A percentile compares a stretch with the other conserved stretches of the same genome.
Evolutionary conservation across 192 early-diverging fungal genomes (phyloP).

Genomic region (Linnemannia hyalina): DNA sequence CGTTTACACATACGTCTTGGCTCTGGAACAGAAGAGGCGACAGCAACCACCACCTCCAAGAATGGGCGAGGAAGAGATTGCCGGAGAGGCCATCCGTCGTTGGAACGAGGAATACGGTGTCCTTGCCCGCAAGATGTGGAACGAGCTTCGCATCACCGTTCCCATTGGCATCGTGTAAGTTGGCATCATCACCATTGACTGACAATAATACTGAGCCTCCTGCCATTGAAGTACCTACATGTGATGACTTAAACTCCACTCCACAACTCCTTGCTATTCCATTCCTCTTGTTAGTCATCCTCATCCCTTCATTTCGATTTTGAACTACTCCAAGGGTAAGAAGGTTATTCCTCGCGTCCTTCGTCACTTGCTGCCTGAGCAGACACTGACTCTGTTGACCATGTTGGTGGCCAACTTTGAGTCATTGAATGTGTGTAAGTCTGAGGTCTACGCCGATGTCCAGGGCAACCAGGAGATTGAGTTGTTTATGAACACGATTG

Average conservation of each 20-base stretch:
- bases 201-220: not conserved
- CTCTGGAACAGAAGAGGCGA: slow-evolving; percentile 87
- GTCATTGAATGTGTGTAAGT: slow-evolving; percentile 75
- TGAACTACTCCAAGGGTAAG: slow-evolving; percentile 92
- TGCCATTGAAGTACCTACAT: not conserved
- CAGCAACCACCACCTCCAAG: slow-evolving; percentile 69
- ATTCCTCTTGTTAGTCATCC: slow-evolving; percentile 58
- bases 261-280: not conserved
- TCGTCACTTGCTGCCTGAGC: slow-evolving; percentile 82
- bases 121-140: slow-evolving; percentile 70
- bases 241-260: not conserved
- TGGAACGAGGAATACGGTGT: slow-evolving; percentile 65
- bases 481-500: slow-evolving; percentile 89
- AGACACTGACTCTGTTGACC: slow-evolving; percentile 82
- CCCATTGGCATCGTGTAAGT: slow-evolving; percentile 71
- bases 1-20: slow-evolving; percentile 82
- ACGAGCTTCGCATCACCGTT: slow-evolving; percentile 70
- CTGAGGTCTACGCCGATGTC: slow-evolving; percentile 61
- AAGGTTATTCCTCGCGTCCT: slow-evolving; percentile 88
- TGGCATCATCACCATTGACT: not conserved
- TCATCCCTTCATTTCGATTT: slow-evolving; percentile 91
- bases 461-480: slow-evolving; percentile 77
- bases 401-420: slow-evolving; percentile 83
- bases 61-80: slow-evolving; percentile 65
- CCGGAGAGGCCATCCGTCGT: slow-evolving; percentile 61